Percentiles rank a stretch among this genome's conserved stretches.
These are phyloP conservation scores for Ogataea allantospora DNA, from an alignment of 805 yeast species.

Conservation along the genomic window DNA sequence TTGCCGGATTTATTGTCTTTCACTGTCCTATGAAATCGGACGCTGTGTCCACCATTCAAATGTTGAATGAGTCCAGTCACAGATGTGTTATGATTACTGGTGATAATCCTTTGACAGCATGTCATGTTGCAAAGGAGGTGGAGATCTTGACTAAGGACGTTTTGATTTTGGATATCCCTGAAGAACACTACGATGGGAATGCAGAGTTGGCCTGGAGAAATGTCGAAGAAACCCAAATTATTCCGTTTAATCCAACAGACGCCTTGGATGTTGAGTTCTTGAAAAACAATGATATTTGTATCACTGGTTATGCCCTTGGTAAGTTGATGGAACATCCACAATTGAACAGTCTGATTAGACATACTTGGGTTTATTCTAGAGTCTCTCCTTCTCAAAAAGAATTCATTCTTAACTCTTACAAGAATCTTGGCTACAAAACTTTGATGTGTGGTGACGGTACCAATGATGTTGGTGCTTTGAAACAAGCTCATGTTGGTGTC, in stretches of 20 bases:
- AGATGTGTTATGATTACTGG: slow-evolving; percentile 98
- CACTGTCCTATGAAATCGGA: slow-evolving; percentile 95
- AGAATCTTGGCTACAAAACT: slow-evolving; percentile 86
- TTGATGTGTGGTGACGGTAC: slow-evolving; percentile 99
- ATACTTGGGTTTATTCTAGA: slow-evolving; percentile 96
- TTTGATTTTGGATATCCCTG: slow-evolving; percentile 83
- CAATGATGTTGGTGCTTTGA: slow-evolving; percentile 98
- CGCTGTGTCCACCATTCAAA: slow-evolving; percentile 84
- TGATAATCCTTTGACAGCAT: slow-evolving; percentile 97
- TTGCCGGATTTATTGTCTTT: slow-evolving; percentile 94
- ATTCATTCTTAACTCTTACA: slow-evolving; percentile 77
- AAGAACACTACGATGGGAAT: slow-evolving; percentile 53
- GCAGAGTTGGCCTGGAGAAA: slow-evolving; percentile 79
- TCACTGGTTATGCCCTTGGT: slow-evolving; percentile 87
- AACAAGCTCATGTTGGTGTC: slow-evolving; percentile 97
- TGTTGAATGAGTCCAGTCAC: slow-evolving; percentile 93
- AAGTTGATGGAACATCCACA: slow-evolving; percentile 66
- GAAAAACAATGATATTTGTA: slow-evolving; percentile 75
- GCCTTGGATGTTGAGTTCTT: slow-evolving; percentile 57
- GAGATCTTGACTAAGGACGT: slow-evolving; percentile 81
- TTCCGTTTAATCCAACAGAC: slow-evolving; percentile 63
- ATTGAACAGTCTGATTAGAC: slow-evolving; percentile 69
- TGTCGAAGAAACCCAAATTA: slow-evolving; percentile 69
- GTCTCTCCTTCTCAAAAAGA: slow-evolving; percentile 97
- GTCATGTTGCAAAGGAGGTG: slow-evolving; percentile 94